These are phyloP conservation scores for Helotiales sp. DNA, from an alignment of 2,329 filamentous ascomycete species.

Conservation along the genomic window DNA sequence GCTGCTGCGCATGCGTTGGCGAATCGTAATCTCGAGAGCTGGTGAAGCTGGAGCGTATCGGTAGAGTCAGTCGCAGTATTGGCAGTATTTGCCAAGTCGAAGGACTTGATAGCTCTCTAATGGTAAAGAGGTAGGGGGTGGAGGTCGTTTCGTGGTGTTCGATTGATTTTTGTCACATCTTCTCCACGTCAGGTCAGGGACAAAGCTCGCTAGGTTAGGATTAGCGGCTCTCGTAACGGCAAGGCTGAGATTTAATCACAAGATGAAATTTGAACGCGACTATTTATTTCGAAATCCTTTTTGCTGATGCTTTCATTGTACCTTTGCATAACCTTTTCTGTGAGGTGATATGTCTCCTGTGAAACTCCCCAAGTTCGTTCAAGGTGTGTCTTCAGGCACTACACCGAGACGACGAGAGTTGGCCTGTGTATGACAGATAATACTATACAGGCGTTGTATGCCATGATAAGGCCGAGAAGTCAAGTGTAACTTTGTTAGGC, in stretches of 20 bases:
- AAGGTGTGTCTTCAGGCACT: no score
- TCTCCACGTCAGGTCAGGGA: no score
- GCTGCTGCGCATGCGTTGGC: slow-evolving; percentile 37
- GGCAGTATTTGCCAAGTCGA: not conserved
- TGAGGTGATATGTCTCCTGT: not conserved
- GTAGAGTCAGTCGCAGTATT: slow-evolving; percentile 6
- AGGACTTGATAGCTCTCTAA: not conserved
- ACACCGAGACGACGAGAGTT: not conserved
- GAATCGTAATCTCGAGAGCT: slow-evolving; percentile 3
- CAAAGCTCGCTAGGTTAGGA: no score
- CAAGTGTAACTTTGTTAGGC: no score
- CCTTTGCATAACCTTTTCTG: not conserved
- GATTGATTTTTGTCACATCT: not conserved
- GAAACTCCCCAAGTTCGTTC: no score
- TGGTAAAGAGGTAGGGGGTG: not conserved
- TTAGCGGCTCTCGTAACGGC: no score
- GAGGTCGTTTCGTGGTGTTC: not conserved
- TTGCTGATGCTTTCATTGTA: not conserved
- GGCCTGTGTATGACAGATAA: not conserved
- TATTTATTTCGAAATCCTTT: not conserved
- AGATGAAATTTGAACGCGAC: not conserved
- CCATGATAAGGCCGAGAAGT: no score
- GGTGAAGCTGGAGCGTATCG: slow-evolving; percentile 1
- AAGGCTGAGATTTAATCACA: no score
- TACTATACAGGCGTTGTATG: no score